A percentile compares a stretch with the other conserved stretches of the same genome.
Conservation (phyloP, 345 rosid genomes). For the Anacardium occidentale region DNA sequence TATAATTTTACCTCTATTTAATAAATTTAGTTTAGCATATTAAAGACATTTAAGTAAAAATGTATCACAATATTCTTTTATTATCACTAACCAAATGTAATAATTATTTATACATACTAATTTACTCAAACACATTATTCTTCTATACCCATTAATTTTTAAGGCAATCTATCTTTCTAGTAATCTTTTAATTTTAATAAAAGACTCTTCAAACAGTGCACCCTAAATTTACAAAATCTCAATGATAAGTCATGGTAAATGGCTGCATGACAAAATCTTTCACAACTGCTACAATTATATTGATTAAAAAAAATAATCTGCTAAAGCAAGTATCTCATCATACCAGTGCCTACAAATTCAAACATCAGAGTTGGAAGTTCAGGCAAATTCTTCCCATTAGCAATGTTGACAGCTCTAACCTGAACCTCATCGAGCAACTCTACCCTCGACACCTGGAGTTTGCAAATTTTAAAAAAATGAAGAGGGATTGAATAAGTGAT, state of each 20-base stretch:
- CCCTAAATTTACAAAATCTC: neutral
- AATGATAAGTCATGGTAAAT: neutral
- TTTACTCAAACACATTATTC: too few relatives aligned
- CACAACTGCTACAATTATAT: neutral
- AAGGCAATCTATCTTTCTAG: too few relatives aligned
- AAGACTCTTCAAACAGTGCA: too few relatives aligned
- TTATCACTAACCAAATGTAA: too few relatives aligned
- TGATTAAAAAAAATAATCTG: neutral
- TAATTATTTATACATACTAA: too few relatives aligned
- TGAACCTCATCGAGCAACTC: constrained; percentile 92
- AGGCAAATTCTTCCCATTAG: constrained; percentile 74
- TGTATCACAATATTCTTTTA: too few relatives aligned
- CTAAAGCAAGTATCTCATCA: constrained; percentile 14
- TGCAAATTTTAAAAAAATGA: constrained; percentile 14
- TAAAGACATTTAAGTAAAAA: too few relatives aligned
- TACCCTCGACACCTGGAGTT: constrained; percentile 71
- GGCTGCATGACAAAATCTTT: neutral
- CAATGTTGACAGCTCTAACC: constrained; percentile 78
- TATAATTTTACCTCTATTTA: too few relatives aligned
- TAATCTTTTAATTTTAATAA: too few relatives aligned
- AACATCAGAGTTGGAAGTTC: constrained; percentile 93
- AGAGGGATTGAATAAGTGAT: constrained; percentile 17
- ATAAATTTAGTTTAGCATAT: too few relatives aligned
- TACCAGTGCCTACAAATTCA: constrained; percentile 90
- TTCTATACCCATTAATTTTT: too few relatives aligned